These are phyloP conservation scores for Apiospora pterosperma DNA, from an alignment of 2,329 filamentous ascomycete species.

Conservation along the genomic window DNA sequence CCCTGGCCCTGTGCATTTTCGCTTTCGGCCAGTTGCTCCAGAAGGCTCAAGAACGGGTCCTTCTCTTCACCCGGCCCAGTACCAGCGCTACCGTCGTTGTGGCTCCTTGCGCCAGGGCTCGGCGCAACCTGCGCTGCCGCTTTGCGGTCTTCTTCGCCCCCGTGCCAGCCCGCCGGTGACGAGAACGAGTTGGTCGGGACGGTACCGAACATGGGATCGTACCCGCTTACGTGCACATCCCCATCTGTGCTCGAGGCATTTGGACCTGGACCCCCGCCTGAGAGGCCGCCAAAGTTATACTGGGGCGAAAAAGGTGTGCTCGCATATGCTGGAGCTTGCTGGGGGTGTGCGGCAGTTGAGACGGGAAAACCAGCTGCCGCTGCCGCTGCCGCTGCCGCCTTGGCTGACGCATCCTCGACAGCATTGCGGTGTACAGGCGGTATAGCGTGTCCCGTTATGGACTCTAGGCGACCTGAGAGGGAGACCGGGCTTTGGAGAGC, in stretches of 20 bases:
- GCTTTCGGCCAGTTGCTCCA: conserved; percentile 82
- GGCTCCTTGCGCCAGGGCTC: conserved; percentile 47
- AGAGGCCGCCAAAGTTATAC: conserved; percentile 38
- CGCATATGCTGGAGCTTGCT: conserved; percentile 28
- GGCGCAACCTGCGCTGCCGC: conserved; percentile 34
- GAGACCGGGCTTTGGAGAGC: conserved; percentile 37
- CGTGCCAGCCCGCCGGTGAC: conserved; percentile 50
- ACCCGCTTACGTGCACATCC: conserved; percentile 32
- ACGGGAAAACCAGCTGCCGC: conserved; percentile 35
- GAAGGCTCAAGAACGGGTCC: conserved; percentile 74
- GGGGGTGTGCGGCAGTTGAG: conserved; percentile 22
- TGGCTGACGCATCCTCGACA: conserved; percentile 28
- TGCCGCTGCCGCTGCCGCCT: conserved; percentile 31
- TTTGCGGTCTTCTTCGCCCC: conserved; percentile 33
- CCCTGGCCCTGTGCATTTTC: conserved; percentile 67
- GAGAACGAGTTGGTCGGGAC: conserved; percentile 50
- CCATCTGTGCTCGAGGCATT: conserved; percentile 11
- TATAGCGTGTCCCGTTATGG: conserved; percentile 22
- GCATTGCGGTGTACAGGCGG: conserved; percentile 22
- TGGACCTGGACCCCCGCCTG: conserved; percentile 11
- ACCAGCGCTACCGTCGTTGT: conserved; percentile 46
- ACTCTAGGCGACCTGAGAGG: conserved; percentile 31
- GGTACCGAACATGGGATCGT: conserved; percentile 59
- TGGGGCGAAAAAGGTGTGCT: conserved; percentile 37
- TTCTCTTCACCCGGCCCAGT: conserved; percentile 60